Evolutionary conservation across 257 asterid species (phyloP).

Genomic region (Mentha longifolia): DNA sequence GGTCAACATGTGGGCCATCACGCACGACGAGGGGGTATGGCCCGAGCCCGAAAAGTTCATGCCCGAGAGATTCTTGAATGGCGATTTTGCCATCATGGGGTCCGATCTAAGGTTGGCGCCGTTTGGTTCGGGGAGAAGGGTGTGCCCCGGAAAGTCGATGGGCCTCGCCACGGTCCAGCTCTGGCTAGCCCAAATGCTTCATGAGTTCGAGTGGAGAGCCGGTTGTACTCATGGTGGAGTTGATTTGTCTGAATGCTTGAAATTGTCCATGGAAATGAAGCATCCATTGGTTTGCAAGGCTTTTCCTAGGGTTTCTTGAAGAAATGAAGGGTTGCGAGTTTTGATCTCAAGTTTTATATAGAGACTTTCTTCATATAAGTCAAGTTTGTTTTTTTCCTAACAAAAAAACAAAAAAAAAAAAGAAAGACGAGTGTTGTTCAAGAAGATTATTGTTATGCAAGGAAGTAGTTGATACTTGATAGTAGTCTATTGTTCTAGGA

Average conservation of each 20-base stretch:
- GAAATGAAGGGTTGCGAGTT: neutral
- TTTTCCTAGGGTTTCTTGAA: slow-evolving; percentile 47
- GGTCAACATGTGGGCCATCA: slow-evolving; percentile 94
- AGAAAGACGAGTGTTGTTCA: neutral
- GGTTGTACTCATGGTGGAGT: slow-evolving; percentile 28
- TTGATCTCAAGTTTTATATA: slow-evolving; percentile 28
- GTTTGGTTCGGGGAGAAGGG: slow-evolving; percentile 73
- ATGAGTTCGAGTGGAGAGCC: slow-evolving; percentile 45
- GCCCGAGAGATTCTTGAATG: slow-evolving; percentile 67
- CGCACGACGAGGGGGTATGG: slow-evolving; percentile 65
- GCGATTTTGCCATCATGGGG: slow-evolving; percentile 64
- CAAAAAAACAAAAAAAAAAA: too few species aligned
- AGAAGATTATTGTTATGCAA: neutral
- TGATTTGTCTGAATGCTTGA: slow-evolving; percentile 62
- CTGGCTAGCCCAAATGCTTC: slow-evolving; percentile 71
- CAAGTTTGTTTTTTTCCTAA: neutral
- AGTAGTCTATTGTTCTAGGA: slow-evolving; percentile 23
- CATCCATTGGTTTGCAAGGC: slow-evolving; percentile 65
- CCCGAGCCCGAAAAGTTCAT: slow-evolving; percentile 49
- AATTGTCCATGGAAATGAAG: slow-evolving; percentile 69
- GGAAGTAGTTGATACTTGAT: neutral
- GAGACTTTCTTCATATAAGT: slow-evolving; percentile 32
- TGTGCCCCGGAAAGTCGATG: slow-evolving; percentile 72
- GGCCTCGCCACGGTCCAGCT: slow-evolving; percentile 68
- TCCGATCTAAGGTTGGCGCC: slow-evolving; percentile 74